A percentile compares a stretch with the other conserved stretches of the same genome.
Conservation (phyloP, 495 filamentous ascomycete genomes). For the Terfezia claveryi region DNA sequence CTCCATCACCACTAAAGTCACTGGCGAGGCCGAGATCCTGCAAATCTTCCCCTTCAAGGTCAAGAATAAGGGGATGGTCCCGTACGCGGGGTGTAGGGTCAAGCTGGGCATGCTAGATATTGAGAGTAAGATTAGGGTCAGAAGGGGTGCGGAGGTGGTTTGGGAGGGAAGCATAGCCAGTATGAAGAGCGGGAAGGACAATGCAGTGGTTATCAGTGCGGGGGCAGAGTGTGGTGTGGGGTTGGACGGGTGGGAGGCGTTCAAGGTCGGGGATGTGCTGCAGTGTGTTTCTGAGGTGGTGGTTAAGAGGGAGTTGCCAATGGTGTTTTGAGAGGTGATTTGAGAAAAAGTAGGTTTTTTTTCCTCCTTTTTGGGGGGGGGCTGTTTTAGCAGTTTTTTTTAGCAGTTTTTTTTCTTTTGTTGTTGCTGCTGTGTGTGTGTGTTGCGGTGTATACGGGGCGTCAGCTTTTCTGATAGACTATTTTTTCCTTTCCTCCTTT, state of each 20-base stretch:
- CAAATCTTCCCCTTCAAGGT: constrained; percentile 66
- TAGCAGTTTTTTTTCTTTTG: no score
- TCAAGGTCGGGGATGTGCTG: constrained; percentile 61
- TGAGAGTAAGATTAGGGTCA: constrained; percentile 39
- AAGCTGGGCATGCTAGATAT: constrained; percentile 2
- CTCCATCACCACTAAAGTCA: constrained; percentile 38
- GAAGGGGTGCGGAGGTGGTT: constrained; percentile 41
- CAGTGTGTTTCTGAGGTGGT: constrained; percentile 62
- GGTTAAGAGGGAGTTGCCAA: constrained; percentile 41
- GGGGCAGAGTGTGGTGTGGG: constrained; percentile 78
- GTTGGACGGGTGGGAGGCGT: constrained; percentile 57
- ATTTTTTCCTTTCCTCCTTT: no score
- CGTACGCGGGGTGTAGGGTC: constrained; percentile 73
- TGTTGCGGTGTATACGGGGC: no score
- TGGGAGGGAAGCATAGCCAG: constrained; percentile 68
- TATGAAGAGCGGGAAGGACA: constrained; percentile 81
- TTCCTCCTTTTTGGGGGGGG: constrained; percentile 22
- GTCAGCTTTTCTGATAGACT: no score
- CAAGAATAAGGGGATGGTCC: constrained; percentile 41
- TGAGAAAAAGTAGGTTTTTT: no score
- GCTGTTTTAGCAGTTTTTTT: no score
- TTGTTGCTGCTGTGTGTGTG: no score
- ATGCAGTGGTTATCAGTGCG: constrained; percentile 70
- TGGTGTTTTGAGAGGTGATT: no score
- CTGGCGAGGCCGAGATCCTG: constrained; percentile 72